Evolutionary conservation across 2,329 filamentous ascomycete species (phyloP), one percentile per base, ranked within the genome.

Genomic region (Talaromyces atroroseus): DNA sequence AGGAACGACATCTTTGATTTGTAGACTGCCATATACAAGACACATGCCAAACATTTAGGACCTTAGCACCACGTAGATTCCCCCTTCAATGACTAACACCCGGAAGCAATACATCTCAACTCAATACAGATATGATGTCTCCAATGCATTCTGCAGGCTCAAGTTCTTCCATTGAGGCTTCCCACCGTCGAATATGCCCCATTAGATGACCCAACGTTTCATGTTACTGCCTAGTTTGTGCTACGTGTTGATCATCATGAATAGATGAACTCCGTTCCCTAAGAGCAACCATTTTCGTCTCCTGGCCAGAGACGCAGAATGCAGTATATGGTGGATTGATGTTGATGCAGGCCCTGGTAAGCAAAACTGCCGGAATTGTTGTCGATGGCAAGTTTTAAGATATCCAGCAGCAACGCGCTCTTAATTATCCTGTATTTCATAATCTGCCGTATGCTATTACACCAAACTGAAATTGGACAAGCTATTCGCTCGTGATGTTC

Each of bases 301-400:
- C 67, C 0, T 70, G 72, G 52, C 72, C 73, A 0, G 65, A 65
- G 49, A 64, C 62, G 2, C 51, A 68, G 8, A 69, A 65, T 36
- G 71, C 71, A 5, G 72, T 69, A 56, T 75, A 66, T 64, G 73
- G 73, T 16, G 73, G 72, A 1, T 56, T 75, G 42, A 75, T 75
- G 72, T 68, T 65, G 32, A 69, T 67, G 5, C 60, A 71, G 2
- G 68, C 71, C 0, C 64, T 70, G 58, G 60, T 63, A 18, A 59
- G 68, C 1, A 71, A 70, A 5, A 71, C 71, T 2, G 65, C 64
- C 4, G 73, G 72, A 16, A 69, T 72, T 3, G 65, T 75, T 5
- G 66, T 75, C 48, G 72, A 75, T 61, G 72, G 73, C 6, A 65
- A 66, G 11, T 70, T 74, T 59, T 61, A 72, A 14, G 71, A 74